A percentile compares a stretch with the other conserved stretches of the same genome.
Conservation (phyloP, 2,329 filamentous ascomycete genomes). For the Cordyceps javanica region DNA sequence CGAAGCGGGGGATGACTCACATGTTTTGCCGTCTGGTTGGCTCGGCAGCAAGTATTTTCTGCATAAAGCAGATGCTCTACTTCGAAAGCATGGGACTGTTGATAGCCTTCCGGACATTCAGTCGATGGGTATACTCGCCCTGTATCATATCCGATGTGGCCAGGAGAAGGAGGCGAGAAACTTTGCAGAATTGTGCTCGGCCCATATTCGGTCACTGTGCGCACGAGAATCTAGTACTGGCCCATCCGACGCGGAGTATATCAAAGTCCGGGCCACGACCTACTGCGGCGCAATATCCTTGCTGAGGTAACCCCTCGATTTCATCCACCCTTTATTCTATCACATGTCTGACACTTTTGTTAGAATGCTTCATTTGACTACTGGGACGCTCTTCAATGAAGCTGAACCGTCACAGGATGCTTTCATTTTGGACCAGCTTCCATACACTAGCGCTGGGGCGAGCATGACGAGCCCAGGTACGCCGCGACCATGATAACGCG, state of each 20-base stretch:
- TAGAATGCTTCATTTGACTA: neutral
- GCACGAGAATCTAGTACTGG: neutral
- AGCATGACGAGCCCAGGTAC: neutral
- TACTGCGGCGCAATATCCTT: conserved; percentile 15
- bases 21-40: neutral
- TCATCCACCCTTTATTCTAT: neutral
- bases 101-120: conserved; percentile 14
- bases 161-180: conserved; percentile 7
- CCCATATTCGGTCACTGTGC: conserved; percentile 2
- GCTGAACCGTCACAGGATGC: neutral
- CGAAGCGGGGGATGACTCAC: neutral
- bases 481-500: neutral
- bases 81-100: neutral
- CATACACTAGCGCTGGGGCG: neutral
- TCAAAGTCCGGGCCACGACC: conserved; percentile 2
- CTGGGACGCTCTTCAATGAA: neutral
- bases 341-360: neutral
- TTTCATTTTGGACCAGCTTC: neutral
- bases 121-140: conserved; percentile 12
- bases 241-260: neutral
- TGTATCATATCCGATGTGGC: conserved; percentile 12
- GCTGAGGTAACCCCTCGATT: conserved; percentile 3
- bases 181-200: conserved; percentile 7
- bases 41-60: conserved; percentile 11
- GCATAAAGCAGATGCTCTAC: neutral